A percentile compares a stretch with the other conserved stretches of the same genome.
Evolutionary conservation across 352 stramenopile genomes (phyloP).

Genomic region (Pythium vanterpoolii): DNA sequence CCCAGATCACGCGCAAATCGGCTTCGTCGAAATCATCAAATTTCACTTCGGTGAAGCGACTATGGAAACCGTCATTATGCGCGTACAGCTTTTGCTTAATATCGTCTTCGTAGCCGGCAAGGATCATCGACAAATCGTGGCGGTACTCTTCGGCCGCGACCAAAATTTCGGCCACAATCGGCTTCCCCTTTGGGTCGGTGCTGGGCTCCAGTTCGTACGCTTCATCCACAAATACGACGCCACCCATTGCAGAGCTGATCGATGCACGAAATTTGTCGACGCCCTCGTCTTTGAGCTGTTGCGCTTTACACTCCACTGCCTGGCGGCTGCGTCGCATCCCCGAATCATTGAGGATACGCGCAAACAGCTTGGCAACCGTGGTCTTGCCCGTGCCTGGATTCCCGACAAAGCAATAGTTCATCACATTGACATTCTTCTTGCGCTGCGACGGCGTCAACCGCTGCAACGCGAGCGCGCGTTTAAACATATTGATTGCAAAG

Average conservation of each 20-base stretch:
- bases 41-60: conserved; percentile 77
- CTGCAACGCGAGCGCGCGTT: conserved; percentile 58
- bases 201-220: conserved; percentile 88
- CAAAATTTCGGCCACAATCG: conserved; percentile 89
- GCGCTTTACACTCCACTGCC: conserved; percentile 45
- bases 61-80: conserved; percentile 87
- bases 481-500: conserved; percentile 69
- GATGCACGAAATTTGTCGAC: conserved; percentile 70
- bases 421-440: conserved; percentile 65
- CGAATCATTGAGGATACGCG: conserved; percentile 75
- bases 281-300: conserved; percentile 74
- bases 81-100: conserved; percentile 92
- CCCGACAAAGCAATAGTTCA: conserved; percentile 78
- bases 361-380: conserved; percentile 80
- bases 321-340: conserved; percentile 44
- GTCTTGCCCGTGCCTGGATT: conserved; percentile 79
- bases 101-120: conserved; percentile 92
- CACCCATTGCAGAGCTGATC: conserved; percentile 64
- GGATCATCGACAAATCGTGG: conserved; percentile 84
- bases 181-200: conserved; percentile 69
- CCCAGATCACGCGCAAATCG: conserved; percentile 81
- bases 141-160: conserved; percentile 83
- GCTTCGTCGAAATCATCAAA: conserved; percentile 92
- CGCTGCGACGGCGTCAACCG: conserved; percentile 45
- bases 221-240: conserved; percentile 93